A percentile compares a stretch with the other conserved stretches of the same genome.
These are phyloP conservation scores for Claviceps digitariae DNA, from an alignment of 2,329 filamentous ascomycete species.

Conservation along the genomic window DNA sequence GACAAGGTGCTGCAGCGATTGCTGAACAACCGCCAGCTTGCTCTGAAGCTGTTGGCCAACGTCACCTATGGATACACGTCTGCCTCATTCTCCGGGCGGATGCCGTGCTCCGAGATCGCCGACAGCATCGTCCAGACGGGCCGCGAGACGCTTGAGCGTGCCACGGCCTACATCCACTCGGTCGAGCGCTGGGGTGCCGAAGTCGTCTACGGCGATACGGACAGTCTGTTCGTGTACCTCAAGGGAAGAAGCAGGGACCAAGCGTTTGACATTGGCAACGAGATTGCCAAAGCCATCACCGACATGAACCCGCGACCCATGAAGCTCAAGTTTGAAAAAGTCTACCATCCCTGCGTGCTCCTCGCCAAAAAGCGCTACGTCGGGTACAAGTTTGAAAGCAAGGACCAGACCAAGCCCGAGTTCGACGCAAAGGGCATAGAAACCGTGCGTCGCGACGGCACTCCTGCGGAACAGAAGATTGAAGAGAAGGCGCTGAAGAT, in stretches of 20 bases:
- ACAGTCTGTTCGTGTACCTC: slow-evolving; percentile 83
- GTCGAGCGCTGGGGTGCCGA: slow-evolving; percentile 82
- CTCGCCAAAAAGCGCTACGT: slow-evolving; percentile 97
- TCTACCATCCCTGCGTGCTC: slow-evolving; percentile 89
- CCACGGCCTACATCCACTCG: slow-evolving; percentile 85
- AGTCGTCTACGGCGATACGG: slow-evolving; percentile 95
- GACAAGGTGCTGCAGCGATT: slow-evolving; percentile 76
- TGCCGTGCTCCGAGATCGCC: slow-evolving; percentile 96
- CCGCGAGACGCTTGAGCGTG: slow-evolving; percentile 84
- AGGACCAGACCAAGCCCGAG: slow-evolving; percentile 61
- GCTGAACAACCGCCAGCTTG: slow-evolving; percentile 85
- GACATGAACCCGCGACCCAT: slow-evolving; percentile 80
- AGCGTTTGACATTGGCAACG: slow-evolving; percentile 83
- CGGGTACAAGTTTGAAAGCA: slow-evolving; percentile 87
- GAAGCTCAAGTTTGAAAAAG: slow-evolving; percentile 97
- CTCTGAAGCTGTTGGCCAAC: slow-evolving; percentile 93
- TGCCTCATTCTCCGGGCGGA: slow-evolving; percentile 88
- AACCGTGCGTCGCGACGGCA: slow-evolving; percentile 88
- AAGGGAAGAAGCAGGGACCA: slow-evolving; percentile 77
- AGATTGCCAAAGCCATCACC: slow-evolving; percentile 80
- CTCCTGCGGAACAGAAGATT: slow-evolving; percentile 90
- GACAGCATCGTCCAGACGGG: slow-evolving; percentile 97
- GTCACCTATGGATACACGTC: slow-evolving; percentile 98
- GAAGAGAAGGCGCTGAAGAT: slow-evolving; percentile 84
- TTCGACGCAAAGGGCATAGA: slow-evolving; percentile 99